Evolutionary conservation across 1,284 basidiomycete species (phyloP), one percentile per base, ranked within the genome.

Genomic region (Moesziomyces sp.): DNA sequence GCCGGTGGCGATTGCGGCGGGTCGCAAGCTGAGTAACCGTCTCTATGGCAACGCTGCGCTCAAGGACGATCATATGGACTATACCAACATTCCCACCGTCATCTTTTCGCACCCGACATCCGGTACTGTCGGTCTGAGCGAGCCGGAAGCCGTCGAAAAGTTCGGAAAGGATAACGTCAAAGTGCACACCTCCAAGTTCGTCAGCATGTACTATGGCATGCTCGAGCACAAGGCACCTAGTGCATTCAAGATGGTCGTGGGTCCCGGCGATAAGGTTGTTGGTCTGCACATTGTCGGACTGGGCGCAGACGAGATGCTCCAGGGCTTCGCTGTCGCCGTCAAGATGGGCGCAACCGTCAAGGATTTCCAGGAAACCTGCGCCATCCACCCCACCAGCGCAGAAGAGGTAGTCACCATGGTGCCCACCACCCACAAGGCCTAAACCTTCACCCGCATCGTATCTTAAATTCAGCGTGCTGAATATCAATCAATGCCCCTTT

Each of bases 1-100:
- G 0, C 96, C 97, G n/a, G 97, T 99, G 7, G 97, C 96, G 23
- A 97, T 99, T 68, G 96, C 96, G 50, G 97, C 97, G 6, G 96
- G 94, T 24, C 88, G 96, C 60, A 87, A 93, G 67, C 86, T 98
- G 43, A 88, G 91, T 52, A 99, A 98, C 86, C 87, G 97, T 52
- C 86, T 99, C 54, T 99, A 93, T 83, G 97, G 96, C 11, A 90
- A 90, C 0, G 88, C 89, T 56, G 87, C 92, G 85, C 94, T 89
- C 87, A 93, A 92, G 87, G 85, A 91, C 60, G 92, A 97, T 81
- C 93, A 94, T 85, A 88, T 98, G 70, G 88, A 88, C 81, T 99
- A 99, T 84, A 88, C 91, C 46, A 90, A 97, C 84, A 94, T 99
- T 72, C 92, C 97, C 5, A 86, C 86, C 28, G 80, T 74, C 54